Evolutionary conservation across 768 basidiomycete genomes (phyloP), one percentile per base, ranked within the genome.

Genomic region (Boletus sensibilis): DNA sequence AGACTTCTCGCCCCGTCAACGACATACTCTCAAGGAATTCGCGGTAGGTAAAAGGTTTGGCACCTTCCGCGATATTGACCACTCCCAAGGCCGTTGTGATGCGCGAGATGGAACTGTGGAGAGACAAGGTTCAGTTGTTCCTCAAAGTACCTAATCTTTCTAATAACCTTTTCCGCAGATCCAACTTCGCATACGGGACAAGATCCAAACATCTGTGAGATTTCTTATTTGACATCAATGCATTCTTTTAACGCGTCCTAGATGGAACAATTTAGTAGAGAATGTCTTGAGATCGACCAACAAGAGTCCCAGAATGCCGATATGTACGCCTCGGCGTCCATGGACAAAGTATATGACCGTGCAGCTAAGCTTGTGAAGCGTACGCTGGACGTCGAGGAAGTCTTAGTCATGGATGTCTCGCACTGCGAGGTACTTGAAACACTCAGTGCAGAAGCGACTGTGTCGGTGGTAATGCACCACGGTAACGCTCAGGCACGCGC

Each of bases 231-330:
- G 31, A 43, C 42, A 29, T 38, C 9, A 31, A 18, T n/a, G 34
- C 38, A 39, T 9, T 29, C 20, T 52, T 35, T 12, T 54, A 35
- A 50, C 40, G 35, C 21, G 27, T 20, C 38, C 13, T 62, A 91
- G 84, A 96, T 98, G 94, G 94, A 98, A 69, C 84, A 91, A 61
- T 97, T 98, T 68, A 95, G 91, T 50, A 84, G 95, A 21, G 94
- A 98, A 71, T 95, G 92, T 64, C 81, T 98, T 25, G 94, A 96
- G 69, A 90, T 94, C 60, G 93, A 96, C 69, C 71, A 78, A 52
- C 67, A 76, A 47, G 73, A 78, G 12, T 60, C 69, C 18, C 57
- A 51, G 44, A 53, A 44, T 20, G 10, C 57, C 35, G 62, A 72
- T 44, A 60, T 65, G 57, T 72, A 67, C 21, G 45, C 56, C 39